Evolutionary conservation across 2,329 filamentous ascomycete genomes (phyloP), one percentile per base, ranked within the genome.

Genomic region (Trichophaea hybrida): DNA sequence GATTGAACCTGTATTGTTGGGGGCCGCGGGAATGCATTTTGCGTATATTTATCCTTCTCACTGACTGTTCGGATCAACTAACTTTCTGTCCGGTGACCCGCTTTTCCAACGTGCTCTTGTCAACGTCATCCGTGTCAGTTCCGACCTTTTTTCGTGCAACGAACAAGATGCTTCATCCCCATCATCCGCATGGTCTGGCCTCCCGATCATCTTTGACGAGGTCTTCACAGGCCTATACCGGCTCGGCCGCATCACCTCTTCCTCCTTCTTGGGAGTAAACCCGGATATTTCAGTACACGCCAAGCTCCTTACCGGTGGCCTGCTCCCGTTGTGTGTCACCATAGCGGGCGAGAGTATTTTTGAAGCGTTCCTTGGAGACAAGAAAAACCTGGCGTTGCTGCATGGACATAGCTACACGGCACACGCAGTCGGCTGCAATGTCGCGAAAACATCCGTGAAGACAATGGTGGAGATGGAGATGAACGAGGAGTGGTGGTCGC

Each of bases 341-440:
- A 73, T 86, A 3, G 86, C 88, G 0, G 88, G 84, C 38, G 76
- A 88, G 60, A 77, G 76, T 60, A 83, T 94, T 50, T 93, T 89
- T 71, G 69, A 80, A 1, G 80, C 81, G 0, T 94, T 94, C 69
- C 74, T 80, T 10, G 83, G 83, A 56, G 75, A 79, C 1, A 82
- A 88, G 53, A 94, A 93, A 73, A 81, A 80, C 0, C 86, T 91
- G 65, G 88, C 88, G 0, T 72, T 94, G 4, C 74, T 94, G 2
- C 88, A 94, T 66, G 88, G 88, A 0, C 88, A 94, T 70, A 91
- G 86, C 70, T 94, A 94, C 72, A 94, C 88, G 0, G 88, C 88
- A 0, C 87, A 94, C 70, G 78, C 88, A 0, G 79, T 93, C 1
- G 88, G 88, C 0, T 94, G 87, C 67, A 80, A 84, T 49, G 86